Conservation (phyloP, 495 filamentous ascomycete genomes). For the Penicillium cosmopolitanum region DNA sequence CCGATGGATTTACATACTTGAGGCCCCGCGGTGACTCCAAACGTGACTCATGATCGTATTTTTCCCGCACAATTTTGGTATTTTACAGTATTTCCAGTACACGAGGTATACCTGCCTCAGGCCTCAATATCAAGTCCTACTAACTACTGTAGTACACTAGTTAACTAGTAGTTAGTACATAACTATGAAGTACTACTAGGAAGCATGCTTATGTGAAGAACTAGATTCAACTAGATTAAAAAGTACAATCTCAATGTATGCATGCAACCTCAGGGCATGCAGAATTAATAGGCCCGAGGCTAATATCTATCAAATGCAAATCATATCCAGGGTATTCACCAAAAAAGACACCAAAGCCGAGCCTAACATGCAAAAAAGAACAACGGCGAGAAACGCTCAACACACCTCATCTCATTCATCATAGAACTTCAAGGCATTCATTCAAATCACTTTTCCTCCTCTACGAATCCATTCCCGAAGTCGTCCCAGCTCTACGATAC, state of each 20-base stretch:
- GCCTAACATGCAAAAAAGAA: slow-evolving; percentile 9
- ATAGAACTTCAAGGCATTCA: neutral
- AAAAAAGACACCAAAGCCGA: slow-evolving; percentile 11
- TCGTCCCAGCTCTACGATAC: slow-evolving; percentile 61
- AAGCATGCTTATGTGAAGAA: too few species aligned
- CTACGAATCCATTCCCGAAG: slow-evolving; percentile 55
- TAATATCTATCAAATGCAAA: slow-evolving; percentile 12
- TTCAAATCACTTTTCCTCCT: slow-evolving; percentile 40
- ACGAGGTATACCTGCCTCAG: too few species aligned
- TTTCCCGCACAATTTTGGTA: neutral
- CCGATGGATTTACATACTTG: neutral
- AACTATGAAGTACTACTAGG: too few species aligned
- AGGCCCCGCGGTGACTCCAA: neutral
- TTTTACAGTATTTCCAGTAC: slow-evolving; percentile 1
- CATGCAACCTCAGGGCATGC: neutral
- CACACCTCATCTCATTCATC: slow-evolving; percentile 5
- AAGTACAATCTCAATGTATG: neutral
- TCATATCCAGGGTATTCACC: slow-evolving; percentile 23
- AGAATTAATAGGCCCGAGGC: neutral
- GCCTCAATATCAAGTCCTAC: too few species aligned
- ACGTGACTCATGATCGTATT: slow-evolving; percentile 2
- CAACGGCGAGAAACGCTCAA: neutral
- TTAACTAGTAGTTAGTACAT: too few species aligned
- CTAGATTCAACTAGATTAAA: too few species aligned
- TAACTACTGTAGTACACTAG: too few species aligned